These are phyloP conservation scores for Hypomyces rosellus DNA, from an alignment of 2,329 filamentous ascomycete species.

Conservation along the genomic window DNA sequence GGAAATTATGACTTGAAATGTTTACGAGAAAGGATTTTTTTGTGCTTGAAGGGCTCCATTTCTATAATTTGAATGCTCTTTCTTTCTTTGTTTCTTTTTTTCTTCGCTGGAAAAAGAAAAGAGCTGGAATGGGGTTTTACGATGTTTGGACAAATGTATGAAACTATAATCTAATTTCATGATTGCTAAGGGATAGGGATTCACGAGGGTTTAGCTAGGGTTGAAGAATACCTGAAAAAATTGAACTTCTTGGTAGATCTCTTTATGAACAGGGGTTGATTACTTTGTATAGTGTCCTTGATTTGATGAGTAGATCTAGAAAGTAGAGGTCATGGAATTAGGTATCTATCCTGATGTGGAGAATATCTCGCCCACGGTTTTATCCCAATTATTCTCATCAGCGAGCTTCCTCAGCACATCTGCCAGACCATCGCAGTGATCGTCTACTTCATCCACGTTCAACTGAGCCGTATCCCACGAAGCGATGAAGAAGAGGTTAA, in stretches of 20 bases:
- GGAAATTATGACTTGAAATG: too few species aligned
- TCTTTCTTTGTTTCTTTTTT: background rate
- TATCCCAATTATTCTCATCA: slow-evolving; percentile 22
- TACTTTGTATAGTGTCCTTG: background rate
- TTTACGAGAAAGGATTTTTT: too few species aligned
- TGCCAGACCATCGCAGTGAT: slow-evolving; percentile 24
- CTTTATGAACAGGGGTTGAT: background rate
- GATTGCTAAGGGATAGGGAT: background rate
- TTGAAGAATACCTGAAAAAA: background rate
- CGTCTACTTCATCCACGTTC: slow-evolving; percentile 26
- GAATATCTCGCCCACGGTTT: slow-evolving; percentile 22
- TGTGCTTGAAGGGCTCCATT: background rate
- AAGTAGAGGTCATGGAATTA: background rate
- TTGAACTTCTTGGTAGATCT: background rate
- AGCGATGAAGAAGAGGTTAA: slow-evolving; percentile 29
- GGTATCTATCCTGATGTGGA: background rate
- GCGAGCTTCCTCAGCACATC: slow-evolving; percentile 25
- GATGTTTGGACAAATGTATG: background rate
- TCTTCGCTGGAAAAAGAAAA: background rate
- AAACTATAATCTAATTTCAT: background rate
- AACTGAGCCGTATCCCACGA: slow-evolving; percentile 37
- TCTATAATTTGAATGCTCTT: background rate
- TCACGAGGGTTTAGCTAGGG: too few species aligned
- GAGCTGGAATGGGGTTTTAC: background rate
- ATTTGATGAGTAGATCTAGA: background rate